phyloP scores from a whole-genome alignment of 495 filamentous ascomycete genomes.

The Penicillium cosmopolitanum region DNA sequence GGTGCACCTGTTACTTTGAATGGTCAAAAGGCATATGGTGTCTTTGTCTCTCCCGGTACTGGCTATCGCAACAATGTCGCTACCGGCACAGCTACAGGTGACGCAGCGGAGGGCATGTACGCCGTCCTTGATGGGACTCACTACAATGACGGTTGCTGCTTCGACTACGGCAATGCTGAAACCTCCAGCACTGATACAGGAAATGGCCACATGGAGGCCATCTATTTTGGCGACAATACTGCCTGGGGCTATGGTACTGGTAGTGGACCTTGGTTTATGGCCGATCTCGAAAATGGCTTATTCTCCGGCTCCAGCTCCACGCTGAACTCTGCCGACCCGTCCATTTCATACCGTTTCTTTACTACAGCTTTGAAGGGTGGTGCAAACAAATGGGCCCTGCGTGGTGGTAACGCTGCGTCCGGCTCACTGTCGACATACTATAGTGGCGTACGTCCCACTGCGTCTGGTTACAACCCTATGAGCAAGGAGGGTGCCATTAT shows the following conservation, averaged over 20 bases:
- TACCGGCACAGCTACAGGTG: constrained; percentile 54
- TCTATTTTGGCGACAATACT: constrained; percentile 57
- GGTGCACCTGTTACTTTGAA: constrained; percentile 62
- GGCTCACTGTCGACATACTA: constrained; percentile 59
- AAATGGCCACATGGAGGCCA: constrained; percentile 63
- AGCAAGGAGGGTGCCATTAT: constrained; percentile 63
- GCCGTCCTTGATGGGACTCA: constrained; percentile 62
- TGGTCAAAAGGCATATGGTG: constrained; percentile 61
- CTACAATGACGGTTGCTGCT: constrained; percentile 62
- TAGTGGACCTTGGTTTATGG: constrained; percentile 63
- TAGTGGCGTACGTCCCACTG: constrained; percentile 51
- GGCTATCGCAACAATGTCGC: constrained; percentile 58
- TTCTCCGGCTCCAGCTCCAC: constrained; percentile 51
- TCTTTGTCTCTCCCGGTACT: constrained; percentile 58
- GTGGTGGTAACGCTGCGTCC: constrained; percentile 56
- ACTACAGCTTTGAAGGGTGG: constrained; percentile 56
- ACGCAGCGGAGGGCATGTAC: constrained; percentile 61
- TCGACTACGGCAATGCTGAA: constrained; percentile 66
- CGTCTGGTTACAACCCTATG: constrained; percentile 61
- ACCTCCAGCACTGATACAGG: constrained; percentile 56
- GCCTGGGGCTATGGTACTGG: constrained; percentile 56
- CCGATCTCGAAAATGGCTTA: constrained; percentile 62
- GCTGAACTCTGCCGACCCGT: constrained; percentile 50
- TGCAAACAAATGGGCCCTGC: constrained; percentile 56
- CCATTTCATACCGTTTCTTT: constrained; percentile 53